Evolutionary conservation across 306 rosid species (phyloP).

Genomic region (Leucaena leucocephala): DNA sequence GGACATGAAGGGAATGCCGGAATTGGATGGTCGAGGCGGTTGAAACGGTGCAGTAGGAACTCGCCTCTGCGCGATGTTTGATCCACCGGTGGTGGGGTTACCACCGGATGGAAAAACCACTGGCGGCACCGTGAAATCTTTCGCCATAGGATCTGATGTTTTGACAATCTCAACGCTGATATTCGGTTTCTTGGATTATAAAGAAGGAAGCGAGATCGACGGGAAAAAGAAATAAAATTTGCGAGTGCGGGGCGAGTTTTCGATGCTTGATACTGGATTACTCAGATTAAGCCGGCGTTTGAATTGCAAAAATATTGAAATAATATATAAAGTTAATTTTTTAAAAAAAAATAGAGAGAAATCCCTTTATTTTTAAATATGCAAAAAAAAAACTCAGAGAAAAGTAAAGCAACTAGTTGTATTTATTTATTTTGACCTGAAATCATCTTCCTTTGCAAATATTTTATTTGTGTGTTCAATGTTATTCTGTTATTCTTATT

Average conservation of each 20-base stretch:
- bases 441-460: no score
- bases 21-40: constrained; percentile 60
- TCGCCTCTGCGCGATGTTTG: constrained; percentile 69
- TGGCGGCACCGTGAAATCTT: constrained; percentile 81
- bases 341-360: no score
- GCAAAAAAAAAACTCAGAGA: no score
- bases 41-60: constrained; percentile 88
- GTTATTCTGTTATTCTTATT: no score
- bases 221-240: background rate
- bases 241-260: background rate
- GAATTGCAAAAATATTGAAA: no score
- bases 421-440: no score
- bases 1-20: constrained; percentile 92
- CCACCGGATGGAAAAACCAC: constrained; percentile 83
- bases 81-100: constrained; percentile 51
- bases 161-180: constrained; percentile 31
- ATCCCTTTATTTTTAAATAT: no score
- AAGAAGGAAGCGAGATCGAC: background rate
- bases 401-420: no score
- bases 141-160: constrained; percentile 53
- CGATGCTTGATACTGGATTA: background rate
- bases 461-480: no score
- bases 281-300: no score
- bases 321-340: no score
- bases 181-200: constrained; percentile 20